Evolutionary conservation across 129 eudicot species (phyloP).

Genomic region (Smallanthus sonchifolius): DNA sequence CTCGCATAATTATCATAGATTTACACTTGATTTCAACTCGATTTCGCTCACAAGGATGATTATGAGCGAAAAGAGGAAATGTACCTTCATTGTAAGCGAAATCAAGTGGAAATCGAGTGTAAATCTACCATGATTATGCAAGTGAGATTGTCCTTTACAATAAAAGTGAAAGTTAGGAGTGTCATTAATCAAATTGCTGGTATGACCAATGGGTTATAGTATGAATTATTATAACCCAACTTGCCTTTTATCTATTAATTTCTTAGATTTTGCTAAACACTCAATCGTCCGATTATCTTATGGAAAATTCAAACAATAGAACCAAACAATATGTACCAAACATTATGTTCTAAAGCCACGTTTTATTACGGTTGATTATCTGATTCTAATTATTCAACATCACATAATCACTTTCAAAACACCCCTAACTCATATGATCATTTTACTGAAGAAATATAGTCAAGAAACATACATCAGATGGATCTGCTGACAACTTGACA

Average conservation of each 20-base stretch:
- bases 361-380: neutral
- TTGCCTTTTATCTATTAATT: neutral
- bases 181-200: no score
- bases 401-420: neutral
- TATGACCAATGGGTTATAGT: no score
- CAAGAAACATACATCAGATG: slow-evolving; percentile 55
- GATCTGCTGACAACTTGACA: slow-evolving; percentile 55
- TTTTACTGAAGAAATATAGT: neutral
- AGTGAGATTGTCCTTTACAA: no score
- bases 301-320: neutral
- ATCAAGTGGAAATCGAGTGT: no score
- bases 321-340: neutral
- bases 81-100: no score
- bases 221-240: no score
- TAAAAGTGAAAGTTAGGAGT: no score
- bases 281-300: neutral
- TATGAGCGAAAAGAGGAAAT: no score
- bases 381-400: neutral
- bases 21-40: no score
- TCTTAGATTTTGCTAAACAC: neutral
- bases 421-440: neutral
- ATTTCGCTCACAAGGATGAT: no score
- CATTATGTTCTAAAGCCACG: neutral
- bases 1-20: no score
- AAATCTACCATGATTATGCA: no score